Percentiles rank a stretch among this genome's conserved stretches.
Evolutionary conservation across 2,329 filamentous ascomycete species (phyloP).

Genomic region (Diaporthe longicolla): DNA sequence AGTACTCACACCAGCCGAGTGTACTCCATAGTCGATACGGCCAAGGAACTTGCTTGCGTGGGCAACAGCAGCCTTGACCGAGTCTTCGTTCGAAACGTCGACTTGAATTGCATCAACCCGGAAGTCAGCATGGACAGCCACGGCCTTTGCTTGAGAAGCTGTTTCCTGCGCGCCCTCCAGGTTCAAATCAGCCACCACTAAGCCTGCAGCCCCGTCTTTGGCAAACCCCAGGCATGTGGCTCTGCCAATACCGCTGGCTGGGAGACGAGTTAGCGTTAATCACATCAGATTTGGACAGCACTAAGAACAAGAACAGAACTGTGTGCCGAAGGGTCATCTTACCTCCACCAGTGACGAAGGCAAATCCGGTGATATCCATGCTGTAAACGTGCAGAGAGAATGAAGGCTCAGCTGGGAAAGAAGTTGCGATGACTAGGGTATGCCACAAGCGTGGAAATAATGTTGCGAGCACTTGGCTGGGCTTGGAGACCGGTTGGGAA

Average conservation of each 20-base stretch:
- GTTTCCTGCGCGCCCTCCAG: neutral
- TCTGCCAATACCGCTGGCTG: neutral
- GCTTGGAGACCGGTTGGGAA: neutral
- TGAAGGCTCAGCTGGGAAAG: neutral
- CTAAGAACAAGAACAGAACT: neutral
- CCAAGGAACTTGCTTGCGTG: slow-evolving; percentile 3
- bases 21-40: slow-evolving; percentile 35
- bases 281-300: neutral
- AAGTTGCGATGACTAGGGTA: neutral
- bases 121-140: neutral
- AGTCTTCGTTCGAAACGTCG: slow-evolving; percentile 23
- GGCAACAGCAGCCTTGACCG: slow-evolving; percentile 5
- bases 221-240: neutral
- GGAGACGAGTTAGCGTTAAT: neutral
- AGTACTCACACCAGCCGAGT: slow-evolving; percentile 36
- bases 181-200: neutral
- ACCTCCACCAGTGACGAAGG: neutral
- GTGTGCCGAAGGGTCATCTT: neutral
- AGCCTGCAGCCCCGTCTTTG: neutral
- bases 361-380: neutral
- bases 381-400: neutral
- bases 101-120: slow-evolving; percentile 12
- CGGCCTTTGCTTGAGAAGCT: neutral
- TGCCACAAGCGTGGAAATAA: too few species aligned
- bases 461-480: too few species aligned